phyloP scores from a whole-genome alignment of 805 yeast genomes.

The Cyberlindnera suaveolens region DNA sequence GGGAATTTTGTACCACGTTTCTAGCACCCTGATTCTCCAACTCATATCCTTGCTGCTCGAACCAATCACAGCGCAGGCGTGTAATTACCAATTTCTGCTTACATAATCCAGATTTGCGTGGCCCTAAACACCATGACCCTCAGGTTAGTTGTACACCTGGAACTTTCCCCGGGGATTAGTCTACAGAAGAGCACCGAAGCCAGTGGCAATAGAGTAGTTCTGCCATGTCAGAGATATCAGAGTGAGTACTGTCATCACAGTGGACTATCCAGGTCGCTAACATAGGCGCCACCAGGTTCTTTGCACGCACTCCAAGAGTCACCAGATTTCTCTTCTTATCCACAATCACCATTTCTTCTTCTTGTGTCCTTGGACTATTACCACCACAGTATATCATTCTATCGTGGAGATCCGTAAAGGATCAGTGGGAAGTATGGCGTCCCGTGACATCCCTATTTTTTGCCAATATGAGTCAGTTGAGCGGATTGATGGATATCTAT shows the following conservation, averaged over 20 bases:
- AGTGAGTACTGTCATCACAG: neutral
- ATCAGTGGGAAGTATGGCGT: slow-evolving; percentile 38
- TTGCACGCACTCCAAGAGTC: slow-evolving; percentile 47
- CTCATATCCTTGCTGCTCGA: no score
- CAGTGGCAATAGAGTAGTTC: neutral
- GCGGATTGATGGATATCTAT: slow-evolving; percentile 45
- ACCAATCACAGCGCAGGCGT: no score
- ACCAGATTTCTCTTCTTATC: slow-evolving; percentile 49
- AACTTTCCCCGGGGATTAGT: no score
- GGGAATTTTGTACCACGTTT: no score
- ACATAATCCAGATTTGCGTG: no score
- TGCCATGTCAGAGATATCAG: neutral
- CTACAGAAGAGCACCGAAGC: no score
- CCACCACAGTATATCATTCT: slow-evolving; percentile 19
- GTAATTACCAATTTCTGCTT: no score
- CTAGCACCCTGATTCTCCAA: no score
- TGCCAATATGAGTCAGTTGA: slow-evolving; percentile 35
- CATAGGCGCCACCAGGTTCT: slow-evolving; percentile 26
- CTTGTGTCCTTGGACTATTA: slow-evolving; percentile 26
- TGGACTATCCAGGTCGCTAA: neutral
- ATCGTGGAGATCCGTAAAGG: slow-evolving; percentile 25
- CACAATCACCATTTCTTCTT: slow-evolving; percentile 40
- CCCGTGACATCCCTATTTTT: slow-evolving; percentile 45
- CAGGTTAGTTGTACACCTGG: no score
- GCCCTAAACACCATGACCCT: no score